Evolutionary conservation across 805 yeast species (phyloP).

Genomic region (Yarrowia keelungensis): DNA sequence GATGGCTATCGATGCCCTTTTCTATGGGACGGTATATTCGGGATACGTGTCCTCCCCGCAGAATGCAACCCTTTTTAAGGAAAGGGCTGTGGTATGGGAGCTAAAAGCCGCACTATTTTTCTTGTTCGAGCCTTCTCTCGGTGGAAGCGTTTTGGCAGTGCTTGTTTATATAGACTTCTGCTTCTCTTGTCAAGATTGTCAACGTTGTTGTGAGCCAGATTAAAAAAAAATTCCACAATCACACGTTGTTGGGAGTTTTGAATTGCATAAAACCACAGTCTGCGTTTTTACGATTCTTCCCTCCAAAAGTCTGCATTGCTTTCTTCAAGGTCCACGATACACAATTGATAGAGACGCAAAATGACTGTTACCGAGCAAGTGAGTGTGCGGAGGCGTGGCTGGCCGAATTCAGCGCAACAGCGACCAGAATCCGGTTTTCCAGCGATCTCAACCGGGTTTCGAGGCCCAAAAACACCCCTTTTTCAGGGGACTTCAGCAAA

Average conservation of each 20-base stretch:
- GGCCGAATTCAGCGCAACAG: neutral
- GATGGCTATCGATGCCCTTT: no score
- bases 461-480: neutral
- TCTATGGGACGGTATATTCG: no score
- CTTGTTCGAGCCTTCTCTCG: neutral
- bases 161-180: slow-evolving; percentile 18
- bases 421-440: neutral
- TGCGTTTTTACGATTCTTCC: slow-evolving; percentile 26
- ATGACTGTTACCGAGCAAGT: slow-evolving; percentile 39
- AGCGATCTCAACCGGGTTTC: no score
- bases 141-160: neutral
- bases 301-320: slow-evolving; percentile 37
- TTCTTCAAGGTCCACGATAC: slow-evolving; percentile 34
- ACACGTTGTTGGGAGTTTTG: slow-evolving; percentile 35
- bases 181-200: slow-evolving; percentile 9
- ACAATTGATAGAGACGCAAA: slow-evolving; percentile 37
- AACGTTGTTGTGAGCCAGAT: slow-evolving; percentile 25
- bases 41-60: no score
- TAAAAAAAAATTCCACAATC: slow-evolving; percentile 22
- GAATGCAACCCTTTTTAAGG: no score
- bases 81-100: neutral
- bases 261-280: slow-evolving; percentile 24
- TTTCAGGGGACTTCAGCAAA: slow-evolving; percentile 3
- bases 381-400: slow-evolving; percentile 1
- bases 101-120: slow-evolving; percentile 32